These are phyloP conservation scores for Pyrrhoderma lamaoense DNA, from an alignment of 1,284 basidiomycete species.

Conservation along the genomic window DNA sequence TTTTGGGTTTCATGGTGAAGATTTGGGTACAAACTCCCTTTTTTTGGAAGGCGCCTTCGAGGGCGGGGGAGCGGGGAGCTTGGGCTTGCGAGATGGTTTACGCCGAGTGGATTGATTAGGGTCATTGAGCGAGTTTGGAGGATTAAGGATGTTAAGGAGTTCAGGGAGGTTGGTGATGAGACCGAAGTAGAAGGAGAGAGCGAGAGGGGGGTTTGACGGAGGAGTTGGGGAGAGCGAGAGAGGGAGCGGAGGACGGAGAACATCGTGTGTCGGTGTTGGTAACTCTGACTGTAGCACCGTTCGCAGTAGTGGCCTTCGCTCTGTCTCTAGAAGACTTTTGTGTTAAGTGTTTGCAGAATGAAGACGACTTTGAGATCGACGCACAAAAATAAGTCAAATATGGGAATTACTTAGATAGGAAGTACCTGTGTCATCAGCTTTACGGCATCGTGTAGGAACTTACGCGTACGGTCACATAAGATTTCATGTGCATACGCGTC, in stretches of 20 bases:
- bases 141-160: no score
- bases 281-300: no score
- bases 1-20: constrained; percentile 87
- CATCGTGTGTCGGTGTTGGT: constrained; percentile 31
- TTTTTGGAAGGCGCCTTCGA: constrained; percentile 73
- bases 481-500: no score
- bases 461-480: no score
- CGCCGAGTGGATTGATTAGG: constrained; percentile 77
- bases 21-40: constrained; percentile 88
- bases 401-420: no score
- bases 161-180: constrained; percentile 22
- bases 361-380: no score
- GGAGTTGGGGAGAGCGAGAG: constrained; percentile 20
- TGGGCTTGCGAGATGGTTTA: constrained; percentile 41
- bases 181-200: neutral
- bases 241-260: constrained; percentile 36
- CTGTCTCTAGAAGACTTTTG: no score
- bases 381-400: no score
- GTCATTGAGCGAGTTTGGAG: constrained; percentile 48
- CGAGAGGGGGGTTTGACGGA: constrained; percentile 23
- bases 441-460: no score
- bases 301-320: no score
- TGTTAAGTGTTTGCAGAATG: no score
- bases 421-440: no score
- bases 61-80: constrained; percentile 68